phyloP scores from a whole-genome alignment of 768 basidiomycete species.

The Nevesoporus exiguus region DNA sequence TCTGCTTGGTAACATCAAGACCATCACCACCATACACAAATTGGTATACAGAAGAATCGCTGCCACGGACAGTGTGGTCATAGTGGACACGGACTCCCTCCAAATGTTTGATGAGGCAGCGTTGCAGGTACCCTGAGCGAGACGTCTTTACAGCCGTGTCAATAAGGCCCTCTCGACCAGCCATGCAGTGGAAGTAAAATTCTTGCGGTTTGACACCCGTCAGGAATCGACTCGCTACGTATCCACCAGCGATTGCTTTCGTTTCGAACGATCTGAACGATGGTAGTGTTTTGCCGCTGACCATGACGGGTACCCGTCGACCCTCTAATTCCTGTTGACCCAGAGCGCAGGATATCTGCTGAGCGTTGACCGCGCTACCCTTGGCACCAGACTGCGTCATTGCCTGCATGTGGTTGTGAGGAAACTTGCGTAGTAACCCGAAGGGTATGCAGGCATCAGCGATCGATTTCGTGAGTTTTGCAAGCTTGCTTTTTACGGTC shows the following conservation, averaged over 20 bases:
- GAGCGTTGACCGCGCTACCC: slow-evolving; percentile 94
- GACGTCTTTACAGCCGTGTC: slow-evolving; percentile 99
- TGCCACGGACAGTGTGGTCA: slow-evolving; percentile 95
- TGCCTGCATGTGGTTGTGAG: slow-evolving; percentile 98
- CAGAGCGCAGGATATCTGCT: slow-evolving; percentile 96
- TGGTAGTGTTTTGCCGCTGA: slow-evolving; percentile 96
- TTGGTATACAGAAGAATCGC: slow-evolving; percentile 90
- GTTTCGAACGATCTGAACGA: slow-evolving; percentile 98
- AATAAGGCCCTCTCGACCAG: slow-evolving; percentile 96
- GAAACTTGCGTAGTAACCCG: slow-evolving; percentile 89
- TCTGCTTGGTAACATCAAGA: slow-evolving; percentile 95
- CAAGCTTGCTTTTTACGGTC: slow-evolving; percentile 82
- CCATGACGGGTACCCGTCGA: slow-evolving; percentile 98
- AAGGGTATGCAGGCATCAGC: slow-evolving; percentile 84
- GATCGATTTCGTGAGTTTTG: slow-evolving; percentile 85
- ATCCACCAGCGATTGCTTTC: slow-evolving; percentile 96
- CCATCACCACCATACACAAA: slow-evolving; percentile 97
- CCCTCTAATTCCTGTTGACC: slow-evolving; percentile 99
- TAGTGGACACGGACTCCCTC: slow-evolving; percentile 97
- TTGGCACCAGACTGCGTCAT: slow-evolving; percentile 99
- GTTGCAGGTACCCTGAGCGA: slow-evolving; percentile 96
- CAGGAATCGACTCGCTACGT: slow-evolving; percentile 96
- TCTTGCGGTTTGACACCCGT: slow-evolving; percentile 98
- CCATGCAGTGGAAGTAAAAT: slow-evolving; percentile 99
- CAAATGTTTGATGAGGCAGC: slow-evolving; percentile 97